A percentile compares a stretch with the other conserved stretches of the same genome.
Conservation (phyloP, 2,329 filamentous ascomycete genomes). For the Immersiporthe knoxdaviesiana region DNA sequence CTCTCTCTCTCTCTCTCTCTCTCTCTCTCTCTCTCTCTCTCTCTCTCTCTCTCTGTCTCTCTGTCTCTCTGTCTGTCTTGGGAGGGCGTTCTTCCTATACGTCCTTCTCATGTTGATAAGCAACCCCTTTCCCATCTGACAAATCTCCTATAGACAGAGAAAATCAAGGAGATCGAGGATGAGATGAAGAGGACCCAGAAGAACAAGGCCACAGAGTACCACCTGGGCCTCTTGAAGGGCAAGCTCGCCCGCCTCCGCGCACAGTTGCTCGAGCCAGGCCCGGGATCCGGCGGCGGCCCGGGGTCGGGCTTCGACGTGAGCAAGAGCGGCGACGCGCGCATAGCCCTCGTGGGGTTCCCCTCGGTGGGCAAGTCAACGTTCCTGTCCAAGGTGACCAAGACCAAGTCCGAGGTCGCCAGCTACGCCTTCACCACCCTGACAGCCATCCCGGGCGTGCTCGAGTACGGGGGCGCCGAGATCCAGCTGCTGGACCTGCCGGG, state of each 20-base stretch:
- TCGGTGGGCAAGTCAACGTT: conserved; percentile 99
- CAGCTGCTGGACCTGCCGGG: conserved; percentile 96
- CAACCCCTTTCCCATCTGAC: not conserved
- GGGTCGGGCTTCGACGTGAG: conserved; percentile 91
- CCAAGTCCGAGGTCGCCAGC: conserved; percentile 91
- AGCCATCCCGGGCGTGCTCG: conserved; percentile 93
- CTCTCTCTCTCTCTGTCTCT: no score
- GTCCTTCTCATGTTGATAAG: not conserved
- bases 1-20: no score
- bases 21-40: no score
- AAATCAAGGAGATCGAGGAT: conserved; percentile 99
- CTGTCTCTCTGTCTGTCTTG: no score
- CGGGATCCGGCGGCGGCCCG: conserved; percentile 75
- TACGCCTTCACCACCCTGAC: conserved; percentile 98
- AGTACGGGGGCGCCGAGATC: conserved; percentile 97
- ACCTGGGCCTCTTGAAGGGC: conserved; percentile 95
- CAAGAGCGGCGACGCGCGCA: conserved; percentile 94
- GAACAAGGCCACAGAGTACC: conserved; percentile 76
- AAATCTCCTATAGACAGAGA: conserved; percentile 67
- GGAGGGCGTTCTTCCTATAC: not conserved
- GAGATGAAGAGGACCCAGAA: conserved; percentile 99
- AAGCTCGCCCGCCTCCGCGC: conserved; percentile 95
- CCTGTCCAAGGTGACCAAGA: conserved; percentile 98
- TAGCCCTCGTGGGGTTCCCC: conserved; percentile 96
- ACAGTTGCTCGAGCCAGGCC: conserved; percentile 87